These are phyloP conservation scores for Eugenia klotzschiana DNA, from an alignment of 441 rosid species.

Conservation along the genomic window DNA sequence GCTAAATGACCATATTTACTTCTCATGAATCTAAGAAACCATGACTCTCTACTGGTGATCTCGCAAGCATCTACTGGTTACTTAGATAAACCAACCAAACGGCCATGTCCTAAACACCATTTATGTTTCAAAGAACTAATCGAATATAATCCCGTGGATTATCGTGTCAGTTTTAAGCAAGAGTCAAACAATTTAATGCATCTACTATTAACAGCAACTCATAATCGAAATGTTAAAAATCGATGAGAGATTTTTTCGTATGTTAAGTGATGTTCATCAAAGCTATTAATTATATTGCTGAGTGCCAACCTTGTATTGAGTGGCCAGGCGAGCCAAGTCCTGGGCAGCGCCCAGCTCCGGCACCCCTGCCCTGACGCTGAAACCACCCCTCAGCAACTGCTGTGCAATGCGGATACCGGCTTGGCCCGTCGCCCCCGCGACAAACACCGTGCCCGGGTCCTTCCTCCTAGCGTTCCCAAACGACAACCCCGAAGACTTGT, in stretches of 20 bases:
- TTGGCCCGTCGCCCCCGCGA: conserved; percentile 94
- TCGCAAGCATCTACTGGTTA: neutral
- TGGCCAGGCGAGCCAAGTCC: conserved; percentile 77
- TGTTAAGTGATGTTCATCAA: neutral
- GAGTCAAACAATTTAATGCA: neutral
- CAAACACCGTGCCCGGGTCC: conserved; percentile 73
- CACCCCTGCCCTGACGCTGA: conserved; percentile 80
- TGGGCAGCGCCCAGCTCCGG: conserved; percentile 72
- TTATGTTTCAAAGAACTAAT: neutral
- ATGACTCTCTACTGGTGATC: neutral
- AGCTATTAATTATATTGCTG: neutral
- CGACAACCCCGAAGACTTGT: conserved; percentile 37
- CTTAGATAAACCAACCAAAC: neutral
- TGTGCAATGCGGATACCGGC: conserved; percentile 78
- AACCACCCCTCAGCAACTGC: conserved; percentile 58
- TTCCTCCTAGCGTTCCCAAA: conserved; percentile 51
- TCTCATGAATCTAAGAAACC: neutral
- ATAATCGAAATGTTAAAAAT: neutral
- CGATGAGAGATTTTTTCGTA: neutral
- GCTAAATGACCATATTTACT: neutral
- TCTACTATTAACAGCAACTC: neutral
- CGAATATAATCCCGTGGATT: neutral
- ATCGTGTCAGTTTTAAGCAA: neutral
- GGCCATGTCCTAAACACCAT: neutral
- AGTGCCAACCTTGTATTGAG: conserved; percentile 52